phyloP scores from a whole-genome alignment of 495 filamentous ascomycete species.

The Penicillium silybi region DNA sequence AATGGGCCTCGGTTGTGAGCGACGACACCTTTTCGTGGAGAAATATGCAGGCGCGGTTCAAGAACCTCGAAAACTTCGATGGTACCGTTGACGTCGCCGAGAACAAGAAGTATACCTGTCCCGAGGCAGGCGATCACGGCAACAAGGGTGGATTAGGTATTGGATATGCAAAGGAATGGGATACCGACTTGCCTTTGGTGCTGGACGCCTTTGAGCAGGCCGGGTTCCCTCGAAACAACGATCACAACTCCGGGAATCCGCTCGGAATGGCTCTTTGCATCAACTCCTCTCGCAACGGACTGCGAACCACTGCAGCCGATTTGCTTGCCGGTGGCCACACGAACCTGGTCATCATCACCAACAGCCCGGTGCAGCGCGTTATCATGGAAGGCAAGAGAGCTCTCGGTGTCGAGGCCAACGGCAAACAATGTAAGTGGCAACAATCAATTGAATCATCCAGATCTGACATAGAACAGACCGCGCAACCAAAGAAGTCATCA shows the following conservation, averaged over 20 bases:
- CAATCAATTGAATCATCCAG: neutral
- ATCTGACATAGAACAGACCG: constrained; percentile 3
- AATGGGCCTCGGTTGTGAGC: constrained; percentile 41
- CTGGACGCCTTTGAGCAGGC: constrained; percentile 43
- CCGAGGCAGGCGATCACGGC: constrained; percentile 43
- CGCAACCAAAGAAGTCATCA: constrained; percentile 40
- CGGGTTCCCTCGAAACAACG: constrained; percentile 47
- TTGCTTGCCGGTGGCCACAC: constrained; percentile 37
- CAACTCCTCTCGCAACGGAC: constrained; percentile 44
- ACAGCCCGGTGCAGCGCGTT: constrained; percentile 46
- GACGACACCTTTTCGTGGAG: constrained; percentile 51
- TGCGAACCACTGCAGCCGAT: constrained; percentile 50
- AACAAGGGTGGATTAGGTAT: constrained; percentile 42
- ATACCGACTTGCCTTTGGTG: constrained; percentile 42
- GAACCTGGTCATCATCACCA: constrained; percentile 51
- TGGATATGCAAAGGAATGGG: constrained; percentile 46
- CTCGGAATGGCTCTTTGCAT: constrained; percentile 51
- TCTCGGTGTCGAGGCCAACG: constrained; percentile 47
- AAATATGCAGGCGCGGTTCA: constrained; percentile 44
- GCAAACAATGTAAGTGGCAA: constrained; percentile 26
- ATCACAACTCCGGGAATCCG: constrained; percentile 59
- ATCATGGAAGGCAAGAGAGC: constrained; percentile 49
- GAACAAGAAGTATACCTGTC: constrained; percentile 33
- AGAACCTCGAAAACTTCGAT: constrained; percentile 52
- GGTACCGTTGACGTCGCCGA: constrained; percentile 28